Percentiles rank a stretch among this genome's conserved stretches.
Conservation (phyloP, 345 rosid species). For the Schrenkiella parvula region DNA sequence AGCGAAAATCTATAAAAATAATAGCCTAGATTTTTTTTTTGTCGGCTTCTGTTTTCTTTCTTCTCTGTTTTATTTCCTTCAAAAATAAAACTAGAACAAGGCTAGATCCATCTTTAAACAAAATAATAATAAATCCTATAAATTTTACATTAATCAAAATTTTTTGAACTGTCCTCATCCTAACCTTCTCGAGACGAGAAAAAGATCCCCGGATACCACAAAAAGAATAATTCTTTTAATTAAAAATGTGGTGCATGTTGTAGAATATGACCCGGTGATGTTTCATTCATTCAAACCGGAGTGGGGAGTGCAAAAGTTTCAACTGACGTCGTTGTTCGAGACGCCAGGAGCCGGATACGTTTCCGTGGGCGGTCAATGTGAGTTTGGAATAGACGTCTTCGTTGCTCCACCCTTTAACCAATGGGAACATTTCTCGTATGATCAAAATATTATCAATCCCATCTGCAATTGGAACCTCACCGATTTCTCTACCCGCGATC, state of each 20-base stretch:
- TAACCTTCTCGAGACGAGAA: too few relatives aligned
- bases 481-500: neutral
- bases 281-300: neutral
- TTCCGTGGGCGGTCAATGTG: neutral
- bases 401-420: slow-evolving; percentile 5
- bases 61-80: too few relatives aligned
- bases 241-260: neutral
- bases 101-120: too few relatives aligned
- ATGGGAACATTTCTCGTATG: neutral
- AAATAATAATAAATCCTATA: too few relatives aligned
- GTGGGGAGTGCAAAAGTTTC: neutral
- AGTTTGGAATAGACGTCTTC: slow-evolving; percentile 12
- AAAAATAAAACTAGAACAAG: too few relatives aligned
- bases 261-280: neutral
- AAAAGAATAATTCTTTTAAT: too few relatives aligned
- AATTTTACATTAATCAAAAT: too few relatives aligned
- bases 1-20: too few relatives aligned
- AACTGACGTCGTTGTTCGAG: neutral
- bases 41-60: too few relatives aligned
- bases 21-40: too few relatives aligned
- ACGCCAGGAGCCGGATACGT: neutral
- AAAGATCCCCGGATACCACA: too few relatives aligned
- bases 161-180: too few relatives aligned
- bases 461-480: neutral
- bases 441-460: neutral